A percentile compares a stretch with the other conserved stretches of the same genome.
These are phyloP conservation scores for Verticillium nonalfalfae DNA, from an alignment of 2,329 filamentous ascomycete species.

Conservation along the genomic window DNA sequence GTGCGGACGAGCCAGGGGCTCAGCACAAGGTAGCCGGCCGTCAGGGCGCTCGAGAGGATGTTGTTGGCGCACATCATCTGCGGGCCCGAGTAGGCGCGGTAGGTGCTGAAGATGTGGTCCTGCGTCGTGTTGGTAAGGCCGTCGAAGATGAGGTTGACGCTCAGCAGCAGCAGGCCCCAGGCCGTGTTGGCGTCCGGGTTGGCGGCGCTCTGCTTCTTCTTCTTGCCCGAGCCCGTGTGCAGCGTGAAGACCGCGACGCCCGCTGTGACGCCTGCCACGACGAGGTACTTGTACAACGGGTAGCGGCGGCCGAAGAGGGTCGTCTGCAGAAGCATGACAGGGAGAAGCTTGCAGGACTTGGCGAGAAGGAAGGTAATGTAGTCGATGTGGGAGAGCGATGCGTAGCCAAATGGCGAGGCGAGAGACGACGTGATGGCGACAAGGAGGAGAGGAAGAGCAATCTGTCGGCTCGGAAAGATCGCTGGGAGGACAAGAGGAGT, in stretches of 20 bases:
- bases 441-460: slow-evolving; percentile 72
- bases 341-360: slow-evolving; percentile 97
- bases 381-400: slow-evolving; percentile 86
- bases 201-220: slow-evolving; percentile 30
- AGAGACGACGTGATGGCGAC: slow-evolving; percentile 81
- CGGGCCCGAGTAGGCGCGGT: slow-evolving; percentile 76
- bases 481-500: slow-evolving; percentile 35
- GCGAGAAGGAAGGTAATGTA: slow-evolving; percentile 97
- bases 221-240: slow-evolving; percentile 58
- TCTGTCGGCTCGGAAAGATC: slow-evolving; percentile 70
- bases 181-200: slow-evolving; percentile 52
- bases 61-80: slow-evolving; percentile 99
- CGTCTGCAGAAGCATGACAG: slow-evolving; percentile 95
- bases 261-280: slow-evolving; percentile 82
- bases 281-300: slow-evolving; percentile 92
- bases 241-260: slow-evolving; percentile 95
- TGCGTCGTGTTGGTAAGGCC: slow-evolving; percentile 95
- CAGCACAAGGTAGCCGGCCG: slow-evolving; percentile 66
- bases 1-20: slow-evolving; percentile 75
- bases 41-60: slow-evolving; percentile 74
- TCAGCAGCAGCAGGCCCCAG: slow-evolving; percentile 78
- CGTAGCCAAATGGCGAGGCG: slow-evolving; percentile 93
- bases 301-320: slow-evolving; percentile 85
- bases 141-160: slow-evolving; percentile 89
- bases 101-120: slow-evolving; percentile 82